phyloP scores from a whole-genome alignment of 306 rosid species.

The Mimosa bimucronata region DNA sequence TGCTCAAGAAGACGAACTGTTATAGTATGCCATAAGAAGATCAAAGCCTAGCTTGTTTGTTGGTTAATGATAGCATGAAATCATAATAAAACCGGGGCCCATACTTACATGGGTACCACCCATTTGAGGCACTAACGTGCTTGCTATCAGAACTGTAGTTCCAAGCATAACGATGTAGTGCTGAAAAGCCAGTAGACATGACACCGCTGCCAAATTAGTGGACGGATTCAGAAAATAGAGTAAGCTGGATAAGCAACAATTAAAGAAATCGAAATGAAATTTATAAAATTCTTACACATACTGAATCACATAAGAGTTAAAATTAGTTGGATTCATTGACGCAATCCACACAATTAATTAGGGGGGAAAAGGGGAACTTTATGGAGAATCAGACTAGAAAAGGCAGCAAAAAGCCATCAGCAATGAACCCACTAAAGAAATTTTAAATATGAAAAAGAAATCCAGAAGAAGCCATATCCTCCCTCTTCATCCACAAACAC shows the following conservation, averaged over 20 bases:
- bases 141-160: constrained; percentile 62
- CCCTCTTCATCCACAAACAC: constrained; percentile 26
- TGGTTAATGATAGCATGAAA: neutral
- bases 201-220: constrained; percentile 49
- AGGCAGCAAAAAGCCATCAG: constrained; percentile 37
- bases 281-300: neutral
- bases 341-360: constrained; percentile 1
- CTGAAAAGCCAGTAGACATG: constrained; percentile 63
- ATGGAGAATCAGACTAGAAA: constrained; percentile 42
- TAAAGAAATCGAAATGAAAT: neutral
- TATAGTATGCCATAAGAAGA: neutral
- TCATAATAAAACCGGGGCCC: neutral
- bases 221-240: neutral
- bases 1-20: constrained; percentile 30
- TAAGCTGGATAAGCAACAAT: neutral
- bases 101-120: constrained; percentile 67
- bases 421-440: constrained; percentile 13
- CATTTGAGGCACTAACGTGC: constrained; percentile 65
- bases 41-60: constrained; percentile 7
- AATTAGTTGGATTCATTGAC: neutral
- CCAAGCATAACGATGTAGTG: constrained; percentile 85
- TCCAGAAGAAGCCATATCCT: constrained; percentile 27
- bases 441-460: constrained; percentile 20
- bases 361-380: neutral
- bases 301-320: neutral